phyloP scores from a whole-genome alignment of 495 filamentous ascomycete genomes.

The Aspergillus leporis region DNA sequence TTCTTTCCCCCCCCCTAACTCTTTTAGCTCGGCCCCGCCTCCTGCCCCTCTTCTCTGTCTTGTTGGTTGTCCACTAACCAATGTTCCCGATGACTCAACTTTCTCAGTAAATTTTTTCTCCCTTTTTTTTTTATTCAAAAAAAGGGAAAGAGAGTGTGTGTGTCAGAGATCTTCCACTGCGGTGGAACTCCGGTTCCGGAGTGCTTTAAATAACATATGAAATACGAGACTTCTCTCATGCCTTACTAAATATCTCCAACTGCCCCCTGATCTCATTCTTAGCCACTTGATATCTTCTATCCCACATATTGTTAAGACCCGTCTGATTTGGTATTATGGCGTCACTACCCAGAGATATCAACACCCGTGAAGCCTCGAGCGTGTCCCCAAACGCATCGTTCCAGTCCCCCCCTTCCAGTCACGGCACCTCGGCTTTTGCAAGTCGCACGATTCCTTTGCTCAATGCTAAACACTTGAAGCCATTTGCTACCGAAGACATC shows the following conservation, averaged over 20 bases:
- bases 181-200: conserved; percentile 15
- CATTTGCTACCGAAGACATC: conserved; percentile 91
- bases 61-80: not conserved
- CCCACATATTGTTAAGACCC: not conserved
- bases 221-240: not conserved
- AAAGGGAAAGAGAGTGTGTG: not conserved
- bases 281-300: not conserved
- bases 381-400: conserved; percentile 64
- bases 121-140: too few species aligned
- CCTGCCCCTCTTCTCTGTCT: not conserved
- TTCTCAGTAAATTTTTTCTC: not conserved
- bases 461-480: conserved; percentile 80
- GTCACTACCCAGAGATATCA: conserved; percentile 30
- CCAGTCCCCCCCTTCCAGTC: conserved; percentile 60
- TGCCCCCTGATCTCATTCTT: not conserved
- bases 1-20: not conserved
- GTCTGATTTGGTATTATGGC: conserved; percentile 14
- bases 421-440: conserved; percentile 33
- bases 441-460: conserved; percentile 33
- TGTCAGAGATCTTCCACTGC: not conserved
- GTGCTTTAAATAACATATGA: conserved; percentile 2
- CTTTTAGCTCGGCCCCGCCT: not conserved
- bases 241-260: not conserved
- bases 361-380: conserved; percentile 29
- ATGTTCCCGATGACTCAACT: conserved; percentile 2